Evolutionary conservation across 2,329 filamentous ascomycete genomes (phyloP).

Genomic region (Alternaria angustiovoidea): DNA sequence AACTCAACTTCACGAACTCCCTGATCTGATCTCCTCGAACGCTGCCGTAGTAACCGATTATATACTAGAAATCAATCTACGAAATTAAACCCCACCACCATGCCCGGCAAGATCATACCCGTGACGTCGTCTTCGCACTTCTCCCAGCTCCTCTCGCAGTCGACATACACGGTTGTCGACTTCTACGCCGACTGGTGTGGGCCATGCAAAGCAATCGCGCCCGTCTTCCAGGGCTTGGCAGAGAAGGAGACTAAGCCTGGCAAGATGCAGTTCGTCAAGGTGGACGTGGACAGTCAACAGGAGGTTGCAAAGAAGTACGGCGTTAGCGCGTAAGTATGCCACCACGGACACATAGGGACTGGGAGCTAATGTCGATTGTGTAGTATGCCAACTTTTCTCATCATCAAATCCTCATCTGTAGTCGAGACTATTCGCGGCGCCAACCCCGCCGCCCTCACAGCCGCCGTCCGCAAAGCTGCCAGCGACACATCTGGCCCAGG

Average conservation of each 20-base stretch:
- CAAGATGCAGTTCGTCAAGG: slow-evolving; percentile 61
- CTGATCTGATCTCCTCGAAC: background rate
- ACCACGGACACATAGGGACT: background rate
- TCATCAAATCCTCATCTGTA: slow-evolving; percentile 55
- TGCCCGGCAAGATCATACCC: slow-evolving; percentile 44
- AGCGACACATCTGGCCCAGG: slow-evolving; percentile 50
- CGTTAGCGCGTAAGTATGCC: slow-evolving; percentile 55
- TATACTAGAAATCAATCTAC: background rate
- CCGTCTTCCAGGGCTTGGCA: slow-evolving; percentile 60
- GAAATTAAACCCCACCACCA: slow-evolving; percentile 14
- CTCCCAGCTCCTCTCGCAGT: slow-evolving; percentile 44
- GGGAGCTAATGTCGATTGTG: background rate
- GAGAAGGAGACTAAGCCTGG: slow-evolving; percentile 58
- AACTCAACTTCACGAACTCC: background rate
- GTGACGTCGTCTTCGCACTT: slow-evolving; percentile 48
- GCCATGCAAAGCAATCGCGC: slow-evolving; percentile 64
- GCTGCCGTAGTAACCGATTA: background rate
- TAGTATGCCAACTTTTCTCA: slow-evolving; percentile 60
- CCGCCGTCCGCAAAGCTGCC: slow-evolving; percentile 56
- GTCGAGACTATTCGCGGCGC: slow-evolving; percentile 59
- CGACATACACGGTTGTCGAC: slow-evolving; percentile 57
- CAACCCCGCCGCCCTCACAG: slow-evolving; percentile 58
- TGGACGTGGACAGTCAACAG: slow-evolving; percentile 63
- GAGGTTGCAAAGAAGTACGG: slow-evolving; percentile 60
- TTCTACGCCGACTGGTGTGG: slow-evolving; percentile 66